Conservation (phyloP, 345 rosid species). For the Barbarea vulgaris region DNA sequence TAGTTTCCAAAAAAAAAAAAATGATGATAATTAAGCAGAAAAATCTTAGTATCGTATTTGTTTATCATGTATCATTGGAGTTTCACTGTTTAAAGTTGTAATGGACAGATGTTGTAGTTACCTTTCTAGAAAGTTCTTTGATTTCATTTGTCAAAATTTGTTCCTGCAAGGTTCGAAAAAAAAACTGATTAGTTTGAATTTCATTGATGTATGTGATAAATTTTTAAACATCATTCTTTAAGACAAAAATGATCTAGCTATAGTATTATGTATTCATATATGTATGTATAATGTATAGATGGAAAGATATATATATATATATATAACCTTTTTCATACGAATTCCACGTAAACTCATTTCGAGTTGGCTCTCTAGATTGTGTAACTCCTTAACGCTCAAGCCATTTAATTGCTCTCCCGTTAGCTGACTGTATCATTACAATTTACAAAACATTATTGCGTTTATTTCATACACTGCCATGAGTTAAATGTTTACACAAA, state of each 20-base stretch:
- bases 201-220: neutral
- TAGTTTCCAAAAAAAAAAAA: neutral
- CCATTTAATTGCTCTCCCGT: slow-evolving; percentile 56
- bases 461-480: neutral
- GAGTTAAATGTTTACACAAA: slow-evolving; percentile 1
- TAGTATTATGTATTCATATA: neutral
- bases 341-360: slow-evolving; percentile 65
- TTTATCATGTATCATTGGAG: neutral
- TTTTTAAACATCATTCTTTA: neutral
- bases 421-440: slow-evolving; percentile 48
- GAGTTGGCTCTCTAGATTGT: slow-evolving; percentile 55
- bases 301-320: neutral
- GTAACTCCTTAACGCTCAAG: slow-evolving; percentile 52
- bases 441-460: slow-evolving; percentile 1
- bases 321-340: slow-evolving; percentile 56
- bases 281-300: neutral
- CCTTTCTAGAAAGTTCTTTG: slow-evolving; percentile 52
- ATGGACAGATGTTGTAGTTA: slow-evolving; percentile 9
- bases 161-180: slow-evolving; percentile 43
- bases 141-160: slow-evolving; percentile 50
- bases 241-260: neutral
- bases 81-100: neutral
- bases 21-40: neutral
- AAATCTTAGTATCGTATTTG: neutral
- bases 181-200: neutral